These are phyloP conservation scores for Ceratocystis albifundus DNA, from an alignment of 2,329 filamentous ascomycete species.

Conservation along the genomic window DNA sequence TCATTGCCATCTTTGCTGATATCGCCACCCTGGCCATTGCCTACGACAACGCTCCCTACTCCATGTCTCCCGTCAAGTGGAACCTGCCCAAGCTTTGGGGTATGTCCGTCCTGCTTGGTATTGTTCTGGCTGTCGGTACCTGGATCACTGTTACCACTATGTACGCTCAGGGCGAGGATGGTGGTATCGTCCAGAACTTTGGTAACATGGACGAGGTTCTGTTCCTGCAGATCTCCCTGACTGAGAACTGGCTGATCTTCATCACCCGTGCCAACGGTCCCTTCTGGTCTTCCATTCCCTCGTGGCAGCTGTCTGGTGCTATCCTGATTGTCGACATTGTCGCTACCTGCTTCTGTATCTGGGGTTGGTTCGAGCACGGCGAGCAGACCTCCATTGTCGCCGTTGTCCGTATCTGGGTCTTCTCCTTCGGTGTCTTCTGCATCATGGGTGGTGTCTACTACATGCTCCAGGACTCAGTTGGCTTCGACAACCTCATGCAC, in stretches of 20 bases:
- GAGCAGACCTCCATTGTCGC: constrained; percentile 65
- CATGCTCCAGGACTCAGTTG: constrained; percentile 66
- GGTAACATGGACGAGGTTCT: constrained; percentile 71
- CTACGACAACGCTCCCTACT: constrained; percentile 85
- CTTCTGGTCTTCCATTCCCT: constrained; percentile 82
- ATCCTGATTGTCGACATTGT: constrained; percentile 73
- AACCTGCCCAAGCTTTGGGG: constrained; percentile 86
- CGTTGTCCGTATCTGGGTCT: constrained; percentile 81
- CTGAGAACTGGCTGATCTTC: constrained; percentile 95
- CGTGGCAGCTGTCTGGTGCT: constrained; percentile 69
- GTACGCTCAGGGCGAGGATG: constrained; percentile 51
- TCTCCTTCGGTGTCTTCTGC: constrained; percentile 81
- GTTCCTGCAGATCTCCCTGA: constrained; percentile 81
- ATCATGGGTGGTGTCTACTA: constrained; percentile 64
- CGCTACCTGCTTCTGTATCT: constrained; percentile 75
- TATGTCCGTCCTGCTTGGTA: constrained; percentile 73
- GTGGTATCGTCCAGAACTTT: constrained; percentile 82
- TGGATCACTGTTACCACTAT: constrained; percentile 87
- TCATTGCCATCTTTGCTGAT: constrained; percentile 90
- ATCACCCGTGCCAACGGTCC: constrained; percentile 87
- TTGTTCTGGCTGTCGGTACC: constrained; percentile 69
- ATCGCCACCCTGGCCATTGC: constrained; percentile 85
- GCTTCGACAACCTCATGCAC: constrained; percentile 89
- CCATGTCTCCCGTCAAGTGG: constrained; percentile 82
- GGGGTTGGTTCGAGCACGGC: constrained; percentile 62